Base-by-base conservation (phyloP, 2,329 filamentous ascomycete genomes). In the Ophiostoma triangulosporum region DNA sequence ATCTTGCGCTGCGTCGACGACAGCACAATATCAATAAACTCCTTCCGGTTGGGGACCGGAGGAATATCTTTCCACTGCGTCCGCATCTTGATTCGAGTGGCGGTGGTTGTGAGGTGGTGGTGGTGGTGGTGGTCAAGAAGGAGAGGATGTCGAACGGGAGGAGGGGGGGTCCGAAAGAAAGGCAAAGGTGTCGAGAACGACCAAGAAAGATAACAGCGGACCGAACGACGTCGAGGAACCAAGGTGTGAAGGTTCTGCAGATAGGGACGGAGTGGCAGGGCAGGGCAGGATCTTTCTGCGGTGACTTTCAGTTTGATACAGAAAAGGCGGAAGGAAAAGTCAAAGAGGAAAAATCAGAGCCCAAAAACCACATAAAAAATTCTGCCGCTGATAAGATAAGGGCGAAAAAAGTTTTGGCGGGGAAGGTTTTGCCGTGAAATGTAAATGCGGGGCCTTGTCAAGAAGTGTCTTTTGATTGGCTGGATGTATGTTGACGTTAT, bases 1-100 rank as follows among this genome's bases (percentile, higher is more conserved):
- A 98, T 76, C 58, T 91, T 84, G 65, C 91, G 80, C 76, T 97
- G 91, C 4, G 89, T 96, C 62, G 93, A 78, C 65, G 87, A 94
- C 64, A 98, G 79, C 60, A 97, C 90, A 68, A 98, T 96, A 71
- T 98, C 93, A 63, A 98, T 78, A 66, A 98, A 97, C 72, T 98
- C 93, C 74, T 94, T 85, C 68, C 84, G 84, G 64, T 87, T 94
- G 55, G 91, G 91, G 60, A 95, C 88, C 60, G 88, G 88, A 58
- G 86, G 83, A 63, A 94, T 94, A 66, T 86, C 83, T 68, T 83
- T 84, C 80, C 80, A 62, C 26, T 57, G 58, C 11, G 56, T 61
- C 48, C 59, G 58, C 60, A 62, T 20, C 9, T 15, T 24, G 38
- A 43, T 14, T 12, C 20, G 12, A 6, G 20, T 50, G 31, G 7